Base-by-base conservation (phyloP, 73 alveolate genomes). In the Paramecium tetraurelia region DNA sequence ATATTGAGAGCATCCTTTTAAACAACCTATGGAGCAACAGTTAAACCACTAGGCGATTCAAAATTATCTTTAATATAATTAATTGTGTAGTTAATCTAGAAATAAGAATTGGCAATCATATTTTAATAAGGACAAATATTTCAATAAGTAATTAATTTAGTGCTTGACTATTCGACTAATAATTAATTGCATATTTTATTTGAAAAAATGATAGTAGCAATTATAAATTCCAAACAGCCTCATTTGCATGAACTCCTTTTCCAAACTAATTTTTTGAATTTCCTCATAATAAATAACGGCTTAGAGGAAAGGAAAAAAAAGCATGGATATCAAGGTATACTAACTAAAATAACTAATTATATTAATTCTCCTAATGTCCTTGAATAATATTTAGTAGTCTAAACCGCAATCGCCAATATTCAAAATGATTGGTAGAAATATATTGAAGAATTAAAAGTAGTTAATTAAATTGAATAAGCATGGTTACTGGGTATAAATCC, bases 401-500 rank as follows among this genome's bases (percentile, higher is more conserved):
- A 72, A 72, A 16, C 31, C 1, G 59, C 36, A 21, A 72, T 36
- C 3, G 18, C 20, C 0, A 20, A 7, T 16, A 35, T 72, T 16
- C 21, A 20, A 72, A 20, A 35, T 29, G 86, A 72, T 35, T 72
- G 86, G 86, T 35, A 12, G 14, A 40, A 72, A 21, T 72, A 72
- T 40, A 18, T 72, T 11, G 33, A 33, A 72, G 40, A 35, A 16
- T 36, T 72, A 10, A 21, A 31, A 72, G 63, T 10, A 35, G 21
- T 40, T 4, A 72, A 72, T 72, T 35, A 40, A 36, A 72, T 35
- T 31, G 86, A 72, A 72, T 72, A 72, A 72, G 4, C 31, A 36
- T 72, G 86, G 86, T 29, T 72, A 9, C 10, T 72, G n/a, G 86
- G 86, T 33, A n/a, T 72, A 8, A 72, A 72, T 72, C 86, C 86